phyloP scores from a whole-genome alignment of 202 grass and related monocot species.

The Carex arenaria region DNA sequence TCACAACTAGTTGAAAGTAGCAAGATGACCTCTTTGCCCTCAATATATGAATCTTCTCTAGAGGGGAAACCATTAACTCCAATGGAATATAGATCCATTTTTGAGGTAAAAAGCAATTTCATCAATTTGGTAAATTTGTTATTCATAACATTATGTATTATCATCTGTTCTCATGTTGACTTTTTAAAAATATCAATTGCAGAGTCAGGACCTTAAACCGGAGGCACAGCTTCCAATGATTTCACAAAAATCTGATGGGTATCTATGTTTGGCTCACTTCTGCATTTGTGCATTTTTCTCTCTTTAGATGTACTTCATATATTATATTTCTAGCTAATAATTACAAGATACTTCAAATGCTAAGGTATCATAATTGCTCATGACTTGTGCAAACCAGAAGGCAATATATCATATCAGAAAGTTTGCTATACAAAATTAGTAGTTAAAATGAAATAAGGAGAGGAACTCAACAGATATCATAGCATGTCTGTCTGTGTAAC shows the following conservation, averaged over 20 bases:
- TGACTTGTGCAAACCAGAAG: neutral
- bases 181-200: slow-evolving; percentile 20
- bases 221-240: slow-evolving; percentile 70
- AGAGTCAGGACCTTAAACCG: slow-evolving; percentile 87
- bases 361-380: neutral
- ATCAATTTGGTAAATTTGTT: neutral
- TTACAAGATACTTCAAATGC: neutral
- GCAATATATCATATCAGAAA: neutral
- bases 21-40: slow-evolving; percentile 18
- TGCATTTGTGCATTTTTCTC: slow-evolving; percentile 1
- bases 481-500: neutral
- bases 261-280: slow-evolving; percentile 18
- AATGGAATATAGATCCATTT: slow-evolving; percentile 70
- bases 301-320: neutral
- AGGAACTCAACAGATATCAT: neutral
- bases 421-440: neutral
- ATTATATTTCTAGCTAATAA: neutral
- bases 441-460: neutral
- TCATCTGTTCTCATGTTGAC: neutral
- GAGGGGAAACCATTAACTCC: slow-evolving; percentile 57
- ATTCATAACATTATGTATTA: neutral
- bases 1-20: slow-evolving; percentile 51
- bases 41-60: slow-evolving; percentile 11
- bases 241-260: slow-evolving; percentile 63
- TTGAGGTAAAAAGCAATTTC: slow-evolving; percentile 39